Conservation (phyloP, 441 rosid genomes). For the Populus hybrid region DNA sequence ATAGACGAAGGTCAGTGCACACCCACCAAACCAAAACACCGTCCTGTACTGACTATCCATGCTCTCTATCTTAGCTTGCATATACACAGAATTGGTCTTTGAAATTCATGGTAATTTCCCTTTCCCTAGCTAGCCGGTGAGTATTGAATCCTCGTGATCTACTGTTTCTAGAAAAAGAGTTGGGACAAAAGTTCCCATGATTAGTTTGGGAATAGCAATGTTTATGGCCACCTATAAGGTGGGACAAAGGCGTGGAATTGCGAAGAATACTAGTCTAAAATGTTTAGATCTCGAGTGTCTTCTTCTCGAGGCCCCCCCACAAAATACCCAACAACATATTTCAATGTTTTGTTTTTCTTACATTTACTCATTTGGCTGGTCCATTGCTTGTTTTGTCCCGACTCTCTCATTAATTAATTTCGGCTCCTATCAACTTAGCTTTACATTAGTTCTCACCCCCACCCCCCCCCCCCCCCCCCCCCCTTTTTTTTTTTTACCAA, state of each 20-base stretch:
- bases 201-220: not conserved
- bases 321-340: constrained; percentile 11
- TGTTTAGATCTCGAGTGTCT: constrained; percentile 21
- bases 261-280: constrained; percentile 15
- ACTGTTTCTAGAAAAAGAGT: constrained; percentile 18
- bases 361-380: not conserved
- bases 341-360: constrained; percentile 18
- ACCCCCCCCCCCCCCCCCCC: no score
- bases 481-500: no score
- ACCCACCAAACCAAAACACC: not conserved
- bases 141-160: constrained; percentile 2
- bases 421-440: not conserved
- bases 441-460: no score
- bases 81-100: not conserved
- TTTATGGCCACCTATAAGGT: constrained; percentile 28
- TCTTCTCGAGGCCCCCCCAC: not conserved
- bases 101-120: not conserved
- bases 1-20: no score
- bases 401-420: not conserved
- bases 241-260: constrained; percentile 13
- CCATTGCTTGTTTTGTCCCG: constrained; percentile 6
- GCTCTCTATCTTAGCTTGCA: no score
- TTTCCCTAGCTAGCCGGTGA: not conserved
- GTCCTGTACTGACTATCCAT: no score
- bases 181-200: constrained; percentile 16